phyloP scores from a whole-genome alignment of 2,329 filamentous ascomycete species.

The Claviceps fusiformis region DNA sequence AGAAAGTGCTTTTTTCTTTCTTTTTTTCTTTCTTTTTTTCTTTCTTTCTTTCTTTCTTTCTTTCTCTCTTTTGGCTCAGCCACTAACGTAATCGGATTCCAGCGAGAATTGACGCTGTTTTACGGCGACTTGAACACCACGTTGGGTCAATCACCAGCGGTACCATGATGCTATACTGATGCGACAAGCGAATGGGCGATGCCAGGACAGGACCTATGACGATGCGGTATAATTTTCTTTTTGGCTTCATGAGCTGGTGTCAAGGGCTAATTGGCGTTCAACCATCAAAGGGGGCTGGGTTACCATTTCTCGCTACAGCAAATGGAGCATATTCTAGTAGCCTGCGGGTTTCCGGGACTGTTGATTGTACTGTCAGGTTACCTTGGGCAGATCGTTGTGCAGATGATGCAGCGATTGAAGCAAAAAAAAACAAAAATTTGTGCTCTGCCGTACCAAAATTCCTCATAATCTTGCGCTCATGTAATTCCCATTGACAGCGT shows the following conservation, averaged over 20 bases:
- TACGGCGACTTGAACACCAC: constrained; percentile 48
- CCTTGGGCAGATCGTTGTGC: constrained; percentile 6
- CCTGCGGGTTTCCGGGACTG: constrained; percentile 11
- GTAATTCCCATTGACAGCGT: not conserved
- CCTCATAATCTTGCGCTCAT: not conserved
- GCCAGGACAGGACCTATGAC: constrained; percentile 2
- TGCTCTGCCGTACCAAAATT: not conserved
- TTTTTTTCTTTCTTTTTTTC: not conserved
- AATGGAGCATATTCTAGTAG: constrained; percentile 17
- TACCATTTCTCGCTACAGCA: constrained; percentile 15
- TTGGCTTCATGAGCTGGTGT: constrained; percentile 10
- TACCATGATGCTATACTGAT: constrained; percentile 12
- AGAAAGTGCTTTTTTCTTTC: constrained; percentile 6
- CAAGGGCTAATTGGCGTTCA: constrained; percentile 17
- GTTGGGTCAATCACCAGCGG: constrained; percentile 18
- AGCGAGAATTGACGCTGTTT: constrained; percentile 48
- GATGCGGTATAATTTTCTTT: constrained; percentile 2
- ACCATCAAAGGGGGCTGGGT: constrained; percentile 15
- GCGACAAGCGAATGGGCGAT: not conserved
- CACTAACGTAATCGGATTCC: constrained; percentile 15
- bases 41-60: not conserved
- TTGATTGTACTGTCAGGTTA: constrained; percentile 17
- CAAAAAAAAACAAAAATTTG: not conserved
- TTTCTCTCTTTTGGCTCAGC: not conserved
- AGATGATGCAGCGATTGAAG: constrained; percentile 6